Conservation (phyloP, 805 yeast species). For the Ogataea pignaliae region DNA sequence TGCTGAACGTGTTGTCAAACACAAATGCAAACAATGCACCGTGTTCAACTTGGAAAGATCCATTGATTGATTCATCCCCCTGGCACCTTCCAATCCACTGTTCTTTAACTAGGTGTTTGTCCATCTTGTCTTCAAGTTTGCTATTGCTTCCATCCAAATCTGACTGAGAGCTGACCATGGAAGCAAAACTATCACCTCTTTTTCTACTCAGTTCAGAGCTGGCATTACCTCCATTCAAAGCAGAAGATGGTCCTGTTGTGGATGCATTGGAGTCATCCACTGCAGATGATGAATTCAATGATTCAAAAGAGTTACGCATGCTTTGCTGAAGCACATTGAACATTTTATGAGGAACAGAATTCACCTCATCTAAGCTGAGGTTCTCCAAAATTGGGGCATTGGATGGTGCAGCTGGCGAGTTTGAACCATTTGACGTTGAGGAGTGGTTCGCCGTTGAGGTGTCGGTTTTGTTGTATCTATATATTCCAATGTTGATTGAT, state of each 20-base stretch:
- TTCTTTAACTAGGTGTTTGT: constrained; percentile 45
- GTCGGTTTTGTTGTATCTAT: constrained; percentile 23
- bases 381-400: constrained; percentile 16
- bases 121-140: constrained; percentile 52
- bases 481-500: constrained; percentile 41
- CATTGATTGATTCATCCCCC: constrained; percentile 60
- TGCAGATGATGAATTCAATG: constrained; percentile 9
- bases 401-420: constrained; percentile 5
- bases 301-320: constrained; percentile 19
- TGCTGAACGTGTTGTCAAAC: constrained; percentile 88
- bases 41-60: constrained; percentile 49
- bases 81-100: constrained; percentile 52
- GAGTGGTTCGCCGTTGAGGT: neutral
- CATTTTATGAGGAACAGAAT: constrained; percentile 27
- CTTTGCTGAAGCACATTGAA: constrained; percentile 17
- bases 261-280: constrained; percentile 7
- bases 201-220: constrained; percentile 2
- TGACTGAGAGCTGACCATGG: constrained; percentile 37
- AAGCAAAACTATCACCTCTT: constrained; percentile 21
- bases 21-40: constrained; percentile 83
- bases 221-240: neutral
- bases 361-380: constrained; percentile 26
- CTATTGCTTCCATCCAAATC: constrained; percentile 15
- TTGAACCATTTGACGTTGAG: constrained; percentile 11
- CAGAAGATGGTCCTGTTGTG: neutral